A percentile compares a stretch with the other conserved stretches of the same genome.
These are phyloP conservation scores for Stentor coeruleus DNA, from an alignment of 73 alveolate species.

Conservation along the genomic window DNA sequence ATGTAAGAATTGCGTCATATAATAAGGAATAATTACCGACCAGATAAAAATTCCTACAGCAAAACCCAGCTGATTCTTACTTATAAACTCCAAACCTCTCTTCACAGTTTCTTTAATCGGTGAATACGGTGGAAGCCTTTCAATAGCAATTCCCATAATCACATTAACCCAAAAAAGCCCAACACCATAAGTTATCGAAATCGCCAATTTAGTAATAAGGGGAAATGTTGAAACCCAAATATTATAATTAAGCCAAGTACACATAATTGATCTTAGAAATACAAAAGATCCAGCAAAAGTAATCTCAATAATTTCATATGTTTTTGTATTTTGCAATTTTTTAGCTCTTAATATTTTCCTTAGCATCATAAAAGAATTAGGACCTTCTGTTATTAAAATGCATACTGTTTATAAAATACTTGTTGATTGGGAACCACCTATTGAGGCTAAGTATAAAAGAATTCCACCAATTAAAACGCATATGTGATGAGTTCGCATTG, in stretches of 20 bases:
- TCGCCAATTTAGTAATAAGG: background rate
- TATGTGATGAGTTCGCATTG: background rate
- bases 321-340: background rate
- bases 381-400: background rate
- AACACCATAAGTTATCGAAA: conserved; percentile 9
- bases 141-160: background rate
- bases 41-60: background rate
- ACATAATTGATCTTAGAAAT: background rate
- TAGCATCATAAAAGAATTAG: background rate
- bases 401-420: background rate
- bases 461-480: conserved; percentile 5
- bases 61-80: background rate
- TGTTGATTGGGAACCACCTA: background rate
- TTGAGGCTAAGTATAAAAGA: background rate
- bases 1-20: background rate
- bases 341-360: conserved; percentile 1
- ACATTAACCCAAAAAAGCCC: conserved; percentile 1
- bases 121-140: background rate
- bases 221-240: background rate
- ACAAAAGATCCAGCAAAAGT: background rate
- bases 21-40: background rate
- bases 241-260: conserved; percentile 4
- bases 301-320: background rate
- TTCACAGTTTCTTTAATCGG: background rate
- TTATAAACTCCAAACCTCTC: background rate